Evolutionary conservation across 2,329 filamentous ascomycete species (phyloP).

Genomic region (Chaetomium sp.): DNA sequence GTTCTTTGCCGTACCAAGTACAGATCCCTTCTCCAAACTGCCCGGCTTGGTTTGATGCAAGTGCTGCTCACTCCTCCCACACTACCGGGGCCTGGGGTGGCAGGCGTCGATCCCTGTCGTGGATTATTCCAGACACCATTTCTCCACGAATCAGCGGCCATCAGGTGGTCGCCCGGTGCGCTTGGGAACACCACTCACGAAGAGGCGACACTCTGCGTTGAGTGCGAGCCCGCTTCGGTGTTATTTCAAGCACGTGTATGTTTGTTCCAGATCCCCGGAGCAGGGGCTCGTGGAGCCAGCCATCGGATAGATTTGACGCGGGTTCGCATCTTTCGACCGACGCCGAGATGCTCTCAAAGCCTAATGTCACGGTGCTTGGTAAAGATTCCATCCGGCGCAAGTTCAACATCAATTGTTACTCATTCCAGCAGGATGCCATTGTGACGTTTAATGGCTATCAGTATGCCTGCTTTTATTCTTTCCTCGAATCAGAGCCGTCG

Average conservation of each 20-base stretch:
- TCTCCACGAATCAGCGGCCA: constrained; percentile 29
- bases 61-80: constrained; percentile 11
- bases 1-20: neutral
- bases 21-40: neutral
- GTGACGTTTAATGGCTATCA: constrained; percentile 52
- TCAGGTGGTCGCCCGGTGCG: neutral
- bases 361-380: constrained; percentile 41
- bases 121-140: constrained; percentile 18
- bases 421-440: constrained; percentile 53
- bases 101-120: constrained; percentile 21
- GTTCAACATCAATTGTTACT: constrained; percentile 49
- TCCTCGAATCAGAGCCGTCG: constrained; percentile 26
- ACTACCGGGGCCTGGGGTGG: constrained; percentile 17
- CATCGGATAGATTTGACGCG: neutral
- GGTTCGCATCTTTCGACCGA: neutral
- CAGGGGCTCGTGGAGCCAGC: neutral
- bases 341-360: constrained; percentile 35
- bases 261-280: constrained; percentile 13
- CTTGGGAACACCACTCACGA: constrained; percentile 1
- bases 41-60: neutral
- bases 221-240: neutral
- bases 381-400: constrained; percentile 42
- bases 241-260: constrained; percentile 1
- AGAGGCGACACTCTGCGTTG: neutral
- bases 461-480: constrained; percentile 51